A percentile compares a stretch with the other conserved stretches of the same genome.
These are phyloP conservation scores for Penicillium verhagenii DNA, from an alignment of 495 filamentous ascomycete species.

Conservation along the genomic window DNA sequence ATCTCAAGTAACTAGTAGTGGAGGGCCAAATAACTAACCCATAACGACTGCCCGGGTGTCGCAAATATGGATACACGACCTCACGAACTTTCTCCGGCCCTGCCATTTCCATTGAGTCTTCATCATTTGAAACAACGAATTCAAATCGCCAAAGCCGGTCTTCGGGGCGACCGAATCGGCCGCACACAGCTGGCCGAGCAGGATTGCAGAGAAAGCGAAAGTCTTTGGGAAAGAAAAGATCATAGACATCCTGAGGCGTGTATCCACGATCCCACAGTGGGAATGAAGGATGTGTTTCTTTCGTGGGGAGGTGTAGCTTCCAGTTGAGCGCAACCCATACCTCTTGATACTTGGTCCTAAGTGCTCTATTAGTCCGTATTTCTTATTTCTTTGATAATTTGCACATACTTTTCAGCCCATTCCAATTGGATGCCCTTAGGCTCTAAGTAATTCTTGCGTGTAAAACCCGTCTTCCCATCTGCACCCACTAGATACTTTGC, in stretches of 20 bases:
- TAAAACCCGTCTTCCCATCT: constrained; percentile 52
- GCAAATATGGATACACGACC: constrained; percentile 35
- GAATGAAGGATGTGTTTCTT: constrained; percentile 48
- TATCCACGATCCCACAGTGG: constrained; percentile 50
- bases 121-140: constrained; percentile 34
- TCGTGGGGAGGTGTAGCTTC: constrained; percentile 43
- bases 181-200: constrained; percentile 42
- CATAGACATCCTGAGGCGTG: constrained; percentile 47
- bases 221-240: constrained; percentile 48
- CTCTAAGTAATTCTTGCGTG: constrained; percentile 51
- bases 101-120: constrained; percentile 34
- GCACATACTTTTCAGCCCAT: constrained; percentile 27
- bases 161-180: constrained; percentile 43
- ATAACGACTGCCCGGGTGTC: constrained; percentile 31
- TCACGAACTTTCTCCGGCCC: constrained; percentile 17
- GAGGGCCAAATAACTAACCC: constrained; percentile 22
- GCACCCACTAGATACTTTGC: constrained; percentile 47
- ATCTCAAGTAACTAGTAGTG: neutral
- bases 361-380: neutral
- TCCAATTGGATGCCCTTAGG: constrained; percentile 42
- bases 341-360: constrained; percentile 44
- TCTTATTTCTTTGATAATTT: neutral
- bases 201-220: constrained; percentile 51
- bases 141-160: constrained; percentile 52
- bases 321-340: constrained; percentile 55